phyloP scores from a whole-genome alignment of 768 basidiomycete species.

The Paxillus involutus region DNA sequence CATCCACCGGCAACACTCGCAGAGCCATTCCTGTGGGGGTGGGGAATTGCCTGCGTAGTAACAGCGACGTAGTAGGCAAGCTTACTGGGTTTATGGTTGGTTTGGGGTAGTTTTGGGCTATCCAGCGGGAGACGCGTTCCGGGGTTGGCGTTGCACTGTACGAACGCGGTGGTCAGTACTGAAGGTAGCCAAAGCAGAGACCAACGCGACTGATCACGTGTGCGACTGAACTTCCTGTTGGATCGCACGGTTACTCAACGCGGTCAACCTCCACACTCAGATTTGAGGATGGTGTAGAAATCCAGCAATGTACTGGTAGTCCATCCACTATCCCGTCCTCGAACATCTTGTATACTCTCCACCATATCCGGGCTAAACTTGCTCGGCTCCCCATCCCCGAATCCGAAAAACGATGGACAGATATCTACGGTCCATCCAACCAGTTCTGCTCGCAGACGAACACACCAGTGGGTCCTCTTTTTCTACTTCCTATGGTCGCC shows the following conservation, averaged over 20 bases:
- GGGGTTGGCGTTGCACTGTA: conserved; percentile 19
- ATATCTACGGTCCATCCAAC: conserved; percentile 78
- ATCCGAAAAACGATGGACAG: conserved; percentile 69
- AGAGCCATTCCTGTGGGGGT: conserved; percentile 65
- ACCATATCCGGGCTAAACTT: conserved; percentile 28
- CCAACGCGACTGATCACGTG: conserved; percentile 8
- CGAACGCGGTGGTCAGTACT: too few species aligned
- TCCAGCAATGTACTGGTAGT: not conserved
- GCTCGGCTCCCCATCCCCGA: conserved; percentile 84
- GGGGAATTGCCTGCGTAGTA: conserved; percentile 6
- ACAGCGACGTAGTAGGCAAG: too few species aligned
- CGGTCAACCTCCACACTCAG: too few species aligned
- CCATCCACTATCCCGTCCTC: not conserved
- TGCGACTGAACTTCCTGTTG: too few species aligned
- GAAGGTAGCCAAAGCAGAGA: too few species aligned
- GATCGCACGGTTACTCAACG: too few species aligned
- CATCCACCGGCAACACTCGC: conserved; percentile 70
- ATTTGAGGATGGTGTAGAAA: not conserved
- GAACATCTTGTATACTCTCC: not conserved
- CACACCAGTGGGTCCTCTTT: conserved; percentile 53
- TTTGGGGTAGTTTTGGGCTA: too few species aligned
- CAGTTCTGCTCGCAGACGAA: conserved; percentile 77
- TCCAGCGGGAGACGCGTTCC: conserved; percentile 48
- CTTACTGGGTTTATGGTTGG: too few species aligned
- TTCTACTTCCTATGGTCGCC: conserved; percentile 18